Evolutionary conservation across 495 filamentous ascomycete genomes (phyloP).

Genomic region (Annulohypoxylon nitens): DNA sequence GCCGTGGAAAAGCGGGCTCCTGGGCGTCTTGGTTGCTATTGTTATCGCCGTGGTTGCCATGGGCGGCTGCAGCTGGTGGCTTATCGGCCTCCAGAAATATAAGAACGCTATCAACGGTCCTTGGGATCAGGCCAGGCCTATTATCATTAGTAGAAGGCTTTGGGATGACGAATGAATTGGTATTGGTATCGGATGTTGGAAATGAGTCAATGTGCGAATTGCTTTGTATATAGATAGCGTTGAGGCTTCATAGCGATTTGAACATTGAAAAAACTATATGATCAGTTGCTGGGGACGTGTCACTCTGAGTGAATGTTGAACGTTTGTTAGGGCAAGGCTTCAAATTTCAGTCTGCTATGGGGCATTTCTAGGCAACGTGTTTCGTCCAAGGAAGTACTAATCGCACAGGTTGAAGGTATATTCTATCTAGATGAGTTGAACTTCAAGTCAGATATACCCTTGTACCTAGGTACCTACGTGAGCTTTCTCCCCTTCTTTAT

Average conservation of each 20-base stretch:
- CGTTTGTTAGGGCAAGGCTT: too few species aligned
- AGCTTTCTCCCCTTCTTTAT: neutral
- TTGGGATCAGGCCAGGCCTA: constrained; percentile 95
- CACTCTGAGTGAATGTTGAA: too few species aligned
- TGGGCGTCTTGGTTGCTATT: constrained; percentile 78
- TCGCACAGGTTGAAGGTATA: too few species aligned
- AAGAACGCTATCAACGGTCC: constrained; percentile 99
- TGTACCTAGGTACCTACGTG: too few species aligned
- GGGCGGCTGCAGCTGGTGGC: constrained; percentile 97
- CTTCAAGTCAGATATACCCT: too few species aligned
- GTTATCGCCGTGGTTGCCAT: constrained; percentile 77
- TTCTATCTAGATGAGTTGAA: too few species aligned
- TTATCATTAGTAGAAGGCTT: constrained; percentile 69
- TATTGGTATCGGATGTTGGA: neutral
- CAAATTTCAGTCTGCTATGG: too few species aligned
- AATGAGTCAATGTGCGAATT: neutral
- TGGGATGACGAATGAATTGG: constrained; percentile 60
- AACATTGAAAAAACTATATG: neutral
- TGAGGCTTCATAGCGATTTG: neutral
- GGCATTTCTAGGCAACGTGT: too few species aligned
- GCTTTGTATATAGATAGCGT: constrained; percentile 3
- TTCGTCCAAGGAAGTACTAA: too few species aligned
- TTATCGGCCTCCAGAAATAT: constrained; percentile 96
- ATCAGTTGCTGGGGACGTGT: neutral
- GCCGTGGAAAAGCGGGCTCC: constrained; percentile 79